Conservation (phyloP, 305 asterid genomes). For the Ajuga reptans region DNA sequence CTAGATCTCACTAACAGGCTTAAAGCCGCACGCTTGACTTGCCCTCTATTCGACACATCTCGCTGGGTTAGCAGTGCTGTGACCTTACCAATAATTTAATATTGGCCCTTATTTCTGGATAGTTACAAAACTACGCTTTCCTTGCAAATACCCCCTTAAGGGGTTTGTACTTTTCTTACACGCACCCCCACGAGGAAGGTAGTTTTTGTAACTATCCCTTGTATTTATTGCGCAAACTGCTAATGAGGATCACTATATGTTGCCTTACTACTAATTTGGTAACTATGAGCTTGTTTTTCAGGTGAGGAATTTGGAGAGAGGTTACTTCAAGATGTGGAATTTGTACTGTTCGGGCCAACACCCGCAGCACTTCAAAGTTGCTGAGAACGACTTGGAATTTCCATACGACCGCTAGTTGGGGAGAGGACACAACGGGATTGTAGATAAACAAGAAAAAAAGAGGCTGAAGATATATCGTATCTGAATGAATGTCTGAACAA, state of each 20-base stretch:
- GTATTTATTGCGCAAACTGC: not conserved
- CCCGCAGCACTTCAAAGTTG: constrained; percentile 79
- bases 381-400: constrained; percentile 65
- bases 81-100: not conserved
- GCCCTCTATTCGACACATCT: constrained; percentile 82
- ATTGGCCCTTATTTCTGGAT: not conserved
- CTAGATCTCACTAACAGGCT: constrained; percentile 72
- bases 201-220: too few species aligned
- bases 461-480: constrained; percentile 1
- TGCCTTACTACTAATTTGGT: not conserved
- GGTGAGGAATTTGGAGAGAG: constrained; percentile 87
- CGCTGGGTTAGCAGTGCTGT: constrained; percentile 64
- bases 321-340: constrained; percentile 94
- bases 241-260: not conserved
- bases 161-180: too few species aligned
- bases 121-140: too few species aligned
- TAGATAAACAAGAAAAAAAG: constrained; percentile 33
- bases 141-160: too few species aligned
- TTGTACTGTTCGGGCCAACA: constrained; percentile 71
- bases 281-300: constrained; percentile 20
- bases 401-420: constrained; percentile 52
- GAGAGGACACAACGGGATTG: constrained; percentile 27
- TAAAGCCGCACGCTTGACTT: constrained; percentile 65
- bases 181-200: too few species aligned
- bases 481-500: constrained; percentile 10